Conservation (phyloP, 306 rosid genomes). For the Rosa multiflora region DNA sequence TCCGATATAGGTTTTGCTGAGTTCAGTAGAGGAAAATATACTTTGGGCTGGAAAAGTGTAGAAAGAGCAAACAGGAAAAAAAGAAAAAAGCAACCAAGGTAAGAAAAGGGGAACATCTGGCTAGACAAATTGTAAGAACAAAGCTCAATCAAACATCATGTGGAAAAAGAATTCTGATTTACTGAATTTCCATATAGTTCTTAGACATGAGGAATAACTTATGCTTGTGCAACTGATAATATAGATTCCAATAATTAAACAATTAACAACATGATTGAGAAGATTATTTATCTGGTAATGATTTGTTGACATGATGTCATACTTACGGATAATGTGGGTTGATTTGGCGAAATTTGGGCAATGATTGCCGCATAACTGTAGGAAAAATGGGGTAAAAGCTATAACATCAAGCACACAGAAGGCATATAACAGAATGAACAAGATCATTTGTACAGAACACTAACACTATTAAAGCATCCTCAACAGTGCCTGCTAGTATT, state of each 20-base stretch:
- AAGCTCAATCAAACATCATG: background rate
- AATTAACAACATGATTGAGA: background rate
- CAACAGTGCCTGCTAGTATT: slow-evolving; percentile 75
- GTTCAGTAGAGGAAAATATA: slow-evolving; percentile 66
- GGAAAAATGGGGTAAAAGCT: slow-evolving; percentile 19
- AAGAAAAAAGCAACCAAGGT: background rate
- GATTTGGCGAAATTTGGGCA: slow-evolving; percentile 46
- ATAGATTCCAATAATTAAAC: background rate
- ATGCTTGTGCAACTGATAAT: background rate
- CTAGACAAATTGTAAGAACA: background rate
- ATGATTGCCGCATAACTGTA: slow-evolving; percentile 79
- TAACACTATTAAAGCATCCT: slow-evolving; percentile 76
- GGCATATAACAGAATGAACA: background rate
- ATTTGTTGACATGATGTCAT: background rate
- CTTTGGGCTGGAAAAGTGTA: slow-evolving; percentile 50
- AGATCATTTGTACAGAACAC: slow-evolving; percentile 22
- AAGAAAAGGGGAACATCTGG: background rate
- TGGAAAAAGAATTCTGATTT: background rate
- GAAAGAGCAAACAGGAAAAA: slow-evolving; percentile 7
- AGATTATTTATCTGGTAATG: background rate
- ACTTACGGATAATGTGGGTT: slow-evolving; percentile 39
- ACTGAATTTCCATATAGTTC: background rate
- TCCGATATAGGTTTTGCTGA: slow-evolving; percentile 47
- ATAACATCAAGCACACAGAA: slow-evolving; percentile 14
- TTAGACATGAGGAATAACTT: background rate